A percentile compares a stretch with the other conserved stretches of the same genome.
These are phyloP conservation scores for Musa acuminata DNA, from an alignment of 176 grass and related monocot species.

Conservation along the genomic window DNA sequence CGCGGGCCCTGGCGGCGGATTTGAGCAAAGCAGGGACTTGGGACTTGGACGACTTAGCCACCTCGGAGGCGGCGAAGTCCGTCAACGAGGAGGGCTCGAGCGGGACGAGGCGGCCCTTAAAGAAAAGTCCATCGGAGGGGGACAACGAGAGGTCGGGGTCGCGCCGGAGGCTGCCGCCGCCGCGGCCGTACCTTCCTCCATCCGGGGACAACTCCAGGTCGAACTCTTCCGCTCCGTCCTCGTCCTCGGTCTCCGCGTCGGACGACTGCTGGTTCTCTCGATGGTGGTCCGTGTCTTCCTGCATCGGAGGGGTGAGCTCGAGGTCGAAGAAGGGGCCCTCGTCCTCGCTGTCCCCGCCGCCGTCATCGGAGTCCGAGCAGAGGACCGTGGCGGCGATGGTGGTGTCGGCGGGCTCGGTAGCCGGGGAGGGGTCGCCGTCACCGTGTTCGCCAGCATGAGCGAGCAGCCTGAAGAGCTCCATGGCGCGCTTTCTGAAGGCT, in stretches of 20 bases:
- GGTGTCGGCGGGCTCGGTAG: neutral
- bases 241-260: neutral
- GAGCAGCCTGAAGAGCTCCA: no score
- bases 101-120: neutral
- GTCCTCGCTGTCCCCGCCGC: slow-evolving; percentile 11
- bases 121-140: neutral
- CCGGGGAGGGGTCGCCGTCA: neutral
- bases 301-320: neutral
- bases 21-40: neutral
- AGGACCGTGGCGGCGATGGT: neutral
- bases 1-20: neutral
- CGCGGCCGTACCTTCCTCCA: neutral
- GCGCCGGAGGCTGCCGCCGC: neutral
- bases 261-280: neutral
- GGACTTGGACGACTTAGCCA: neutral
- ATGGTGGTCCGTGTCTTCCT: neutral
- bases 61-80: neutral
- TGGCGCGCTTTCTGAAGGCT: no score
- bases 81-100: neutral
- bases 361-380: neutral
- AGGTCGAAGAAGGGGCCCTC: slow-evolving; percentile 11
- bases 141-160: neutral
- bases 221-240: neutral
- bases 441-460: no score
- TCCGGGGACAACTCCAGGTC: neutral